Conservation (phyloP, 1,284 basidiomycete genomes). For the Inonotus hispidus region DNA sequence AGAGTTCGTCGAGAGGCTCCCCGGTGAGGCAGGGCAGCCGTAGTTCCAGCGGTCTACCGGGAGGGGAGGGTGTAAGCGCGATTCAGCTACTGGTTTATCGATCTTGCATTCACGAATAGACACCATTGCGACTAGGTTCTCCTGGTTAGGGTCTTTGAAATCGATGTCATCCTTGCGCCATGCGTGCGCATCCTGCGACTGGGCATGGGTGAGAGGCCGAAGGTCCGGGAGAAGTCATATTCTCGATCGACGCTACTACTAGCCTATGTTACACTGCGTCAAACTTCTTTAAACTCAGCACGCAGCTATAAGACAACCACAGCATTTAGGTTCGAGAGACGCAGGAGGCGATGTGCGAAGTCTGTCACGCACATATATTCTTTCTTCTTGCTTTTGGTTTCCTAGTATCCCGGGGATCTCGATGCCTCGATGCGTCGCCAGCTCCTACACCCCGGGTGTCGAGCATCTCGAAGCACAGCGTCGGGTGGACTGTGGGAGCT, state of each 20-base stretch:
- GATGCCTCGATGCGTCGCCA: too few relatives aligned
- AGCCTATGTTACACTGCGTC: too few relatives aligned
- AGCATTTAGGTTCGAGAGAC: too few relatives aligned
- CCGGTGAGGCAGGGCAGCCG: conserved; percentile 75
- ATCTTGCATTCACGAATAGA: conserved; percentile 70
- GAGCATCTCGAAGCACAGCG: not conserved
- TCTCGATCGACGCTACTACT: too few relatives aligned
- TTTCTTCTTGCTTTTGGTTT: too few relatives aligned
- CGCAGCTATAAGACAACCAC: too few relatives aligned
- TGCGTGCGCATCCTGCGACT: conserved; percentile 38
- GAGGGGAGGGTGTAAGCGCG: conserved; percentile 76
- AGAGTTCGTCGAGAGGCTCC: conserved; percentile 90
- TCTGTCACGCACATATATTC: too few relatives aligned
- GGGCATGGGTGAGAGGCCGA: conserved; percentile 42
- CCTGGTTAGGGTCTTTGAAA: conserved; percentile 85
- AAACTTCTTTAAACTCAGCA: too few relatives aligned
- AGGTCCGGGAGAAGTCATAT: conserved; percentile 31
- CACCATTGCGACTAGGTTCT: conserved; percentile 89
- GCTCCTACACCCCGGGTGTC: too few relatives aligned
- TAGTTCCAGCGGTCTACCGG: conserved; percentile 77
- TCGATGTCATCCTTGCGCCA: conserved; percentile 85
- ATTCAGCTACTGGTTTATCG: conserved; percentile 57
- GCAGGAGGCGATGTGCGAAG: too few relatives aligned
- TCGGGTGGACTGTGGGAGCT: not conserved
- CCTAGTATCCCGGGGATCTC: too few relatives aligned